Evolutionary conservation across 192 early-diverging fungal species (phyloP), one percentile per base, ranked within the genome.

Genomic region (Thoreauomyces humboldtii): DNA sequence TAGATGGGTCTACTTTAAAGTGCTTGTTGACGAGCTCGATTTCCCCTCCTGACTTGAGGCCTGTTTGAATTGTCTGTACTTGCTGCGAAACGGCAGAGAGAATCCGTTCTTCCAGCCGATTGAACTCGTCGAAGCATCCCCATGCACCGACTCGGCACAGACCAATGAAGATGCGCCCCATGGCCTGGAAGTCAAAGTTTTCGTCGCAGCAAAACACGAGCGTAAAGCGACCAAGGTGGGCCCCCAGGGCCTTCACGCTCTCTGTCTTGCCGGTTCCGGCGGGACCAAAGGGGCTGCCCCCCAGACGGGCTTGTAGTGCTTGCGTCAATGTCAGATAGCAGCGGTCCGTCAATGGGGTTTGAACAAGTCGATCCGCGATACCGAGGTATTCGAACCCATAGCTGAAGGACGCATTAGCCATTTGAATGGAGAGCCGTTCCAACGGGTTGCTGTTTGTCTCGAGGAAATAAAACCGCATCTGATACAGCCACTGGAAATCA

Each of bases 191-290:
- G 77, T 99, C 98, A 81, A 99, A 99, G 67, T 91, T 97, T 80
- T 99, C 98, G 69, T 99, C 98, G 78, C 98, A 99, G 80, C 98
- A 99, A 71, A 99, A 98, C 32, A 99, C 98, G 56, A 99, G 91
- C 25, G 93, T 92, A 73, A 97, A 96, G 25, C 96, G 85, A 7
- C 98, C 98, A 21, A 99, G 81, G 61, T 96, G 91, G 31, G 86
- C 81, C 63, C 94, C 98, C 64, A 99, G 78, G 0, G 98, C 94
- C 73, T 99, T 99, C 60, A 97, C 96, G 14, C 91, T 92, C 75
- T 99, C 98, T 1, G 96, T 99, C 77, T 99, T 99, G 57, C 98
- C 98, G 0, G 98, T 99, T 57, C 96, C 98, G 2, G 96, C 96
- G 9, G 95, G 96, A 15, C 98, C 98, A 63, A 98, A 98, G 6